A percentile compares a stretch with the other conserved stretches of the same genome.
Evolutionary conservation across 164 flowering plant species (phyloP).

Genomic region (Paratinospora sagittata): DNA sequence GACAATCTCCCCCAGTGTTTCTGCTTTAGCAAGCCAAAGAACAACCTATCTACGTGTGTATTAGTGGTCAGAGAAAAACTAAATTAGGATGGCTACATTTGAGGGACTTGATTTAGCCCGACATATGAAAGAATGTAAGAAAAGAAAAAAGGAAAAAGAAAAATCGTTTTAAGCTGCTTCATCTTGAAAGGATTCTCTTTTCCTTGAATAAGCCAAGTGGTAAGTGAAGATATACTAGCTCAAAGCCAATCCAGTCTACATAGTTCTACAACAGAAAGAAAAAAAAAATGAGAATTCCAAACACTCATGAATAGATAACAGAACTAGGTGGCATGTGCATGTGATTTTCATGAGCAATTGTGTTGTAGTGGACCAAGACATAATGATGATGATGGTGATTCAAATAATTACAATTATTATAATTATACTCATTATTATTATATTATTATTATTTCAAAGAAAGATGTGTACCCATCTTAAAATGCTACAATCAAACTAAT

Average conservation of each 20-base stretch:
- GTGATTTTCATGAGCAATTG: not conserved
- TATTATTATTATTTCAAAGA: no score
- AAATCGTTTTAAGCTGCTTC: not conserved
- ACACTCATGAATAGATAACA: not conserved
- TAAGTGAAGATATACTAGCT: not conserved
- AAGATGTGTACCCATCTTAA: no score
- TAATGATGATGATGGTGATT: no score
- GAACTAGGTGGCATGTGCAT: not conserved
- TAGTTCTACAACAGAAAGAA: not conserved
- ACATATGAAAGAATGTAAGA: not conserved
- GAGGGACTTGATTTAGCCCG: conserved; percentile 2
- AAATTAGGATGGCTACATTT: not conserved
- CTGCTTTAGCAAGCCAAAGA: not conserved
- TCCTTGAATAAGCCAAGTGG: not conserved
- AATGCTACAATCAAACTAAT: no score
- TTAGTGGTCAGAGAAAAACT: not conserved
- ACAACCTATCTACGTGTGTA: not conserved
- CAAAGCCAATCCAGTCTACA: not conserved
- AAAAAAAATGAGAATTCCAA: not conserved
- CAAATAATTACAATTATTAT: no score
- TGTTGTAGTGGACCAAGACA: no score
- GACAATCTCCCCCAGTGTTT: not conserved
- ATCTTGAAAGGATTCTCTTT: not conserved
- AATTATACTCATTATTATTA: no score
- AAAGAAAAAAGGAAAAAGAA: not conserved